Base-by-base conservation (phyloP, 805 yeast genomes). In the Kuraishia cidri region DNA sequence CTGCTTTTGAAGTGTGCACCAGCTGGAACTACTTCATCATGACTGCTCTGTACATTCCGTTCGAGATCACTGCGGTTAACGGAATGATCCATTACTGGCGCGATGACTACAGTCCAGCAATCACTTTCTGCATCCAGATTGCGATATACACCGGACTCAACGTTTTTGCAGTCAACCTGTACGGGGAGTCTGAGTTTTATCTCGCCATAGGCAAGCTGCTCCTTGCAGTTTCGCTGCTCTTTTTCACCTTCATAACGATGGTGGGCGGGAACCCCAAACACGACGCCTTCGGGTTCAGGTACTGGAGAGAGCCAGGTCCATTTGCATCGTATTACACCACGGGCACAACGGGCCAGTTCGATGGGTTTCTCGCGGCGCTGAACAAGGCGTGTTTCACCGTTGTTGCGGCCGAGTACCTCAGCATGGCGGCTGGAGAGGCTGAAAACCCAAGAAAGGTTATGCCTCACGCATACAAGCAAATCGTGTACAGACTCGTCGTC, bases 21-120 rank as follows among this genome's bases (percentile, higher is more conserved):
- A 70, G 69, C 6, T 65, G 69, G 70, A 67, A 67, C 37, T 67
- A 65, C 39, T 66, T 69, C 69, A 59, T 66, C 29, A 54, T 67
- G 33, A 59, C 64, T 38, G 54, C 68, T 44, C 61, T 69, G 3
- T 58, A 66, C 37, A 62, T 66, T 42, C 72, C 76, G 9, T 68
- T 64, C 37, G 72, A 69, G 43, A 57, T 69, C 15, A 60, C 64
- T 21, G 58, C 69, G 8, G 62, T 68, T 29, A 68, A 68, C 45
- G 53, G 65, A 6, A 52, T 69, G 30, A 47, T 69, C 33, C 72
- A 64, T 41, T 69, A 45, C 40, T 69, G 74, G 74, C 41, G 69
- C 32, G 58, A 57, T 34, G 71, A 63, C 45, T 65, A 50, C 38
- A 58, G 65, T 12, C 60, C 69, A 1, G 74, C 60, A 4, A 66